phyloP scores from a whole-genome alignment of 1,139 yeast genomes.

The Protomyces macrosporus region DNA sequence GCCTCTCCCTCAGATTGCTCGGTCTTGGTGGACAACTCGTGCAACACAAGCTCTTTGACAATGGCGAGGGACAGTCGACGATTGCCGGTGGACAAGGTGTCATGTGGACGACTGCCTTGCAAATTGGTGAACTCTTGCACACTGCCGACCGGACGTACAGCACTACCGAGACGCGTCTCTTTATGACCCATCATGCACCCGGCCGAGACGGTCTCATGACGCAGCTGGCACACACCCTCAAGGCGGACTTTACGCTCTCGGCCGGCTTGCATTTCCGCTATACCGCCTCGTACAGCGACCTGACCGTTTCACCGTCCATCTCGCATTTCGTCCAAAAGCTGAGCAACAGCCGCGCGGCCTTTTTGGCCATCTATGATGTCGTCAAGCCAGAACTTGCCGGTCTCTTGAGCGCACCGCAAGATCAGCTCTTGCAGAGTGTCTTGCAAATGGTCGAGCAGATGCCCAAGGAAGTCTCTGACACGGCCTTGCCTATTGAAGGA shows the following conservation, averaged over 20 bases:
- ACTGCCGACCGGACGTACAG: conserved; percentile 45
- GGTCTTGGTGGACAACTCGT: conserved; percentile 72
- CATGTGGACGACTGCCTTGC: conserved; percentile 68
- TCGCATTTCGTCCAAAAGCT: conserved; percentile 60
- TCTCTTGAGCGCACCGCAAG: conserved; percentile 40
- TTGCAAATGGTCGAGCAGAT: conserved; percentile 60
- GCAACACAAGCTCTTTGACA: conserved; percentile 63
- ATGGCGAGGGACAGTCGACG: conserved; percentile 47
- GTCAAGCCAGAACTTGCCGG: conserved; percentile 51
- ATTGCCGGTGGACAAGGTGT: conserved; percentile 69
- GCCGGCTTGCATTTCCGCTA: conserved; percentile 70
- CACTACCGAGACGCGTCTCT: conserved; percentile 51
- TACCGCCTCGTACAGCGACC: conserved; percentile 66
- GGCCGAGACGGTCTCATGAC: conserved; percentile 61
- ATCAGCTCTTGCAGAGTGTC: conserved; percentile 49
- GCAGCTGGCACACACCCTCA: conserved; percentile 60
- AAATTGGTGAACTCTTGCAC: conserved; percentile 58
- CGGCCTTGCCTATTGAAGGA: conserved; percentile 40
- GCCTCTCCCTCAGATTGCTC: conserved; percentile 50
- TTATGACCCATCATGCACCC: conserved; percentile 65
- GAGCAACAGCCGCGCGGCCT: conserved; percentile 56
- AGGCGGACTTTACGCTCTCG: conserved; percentile 67
- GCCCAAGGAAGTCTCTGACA: conserved; percentile 43
- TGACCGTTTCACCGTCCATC: conserved; percentile 58
- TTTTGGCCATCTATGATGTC: conserved; percentile 61